Conservation (phyloP, 1,284 basidiomycete species). For the Pseudozyma pruni region DNA sequence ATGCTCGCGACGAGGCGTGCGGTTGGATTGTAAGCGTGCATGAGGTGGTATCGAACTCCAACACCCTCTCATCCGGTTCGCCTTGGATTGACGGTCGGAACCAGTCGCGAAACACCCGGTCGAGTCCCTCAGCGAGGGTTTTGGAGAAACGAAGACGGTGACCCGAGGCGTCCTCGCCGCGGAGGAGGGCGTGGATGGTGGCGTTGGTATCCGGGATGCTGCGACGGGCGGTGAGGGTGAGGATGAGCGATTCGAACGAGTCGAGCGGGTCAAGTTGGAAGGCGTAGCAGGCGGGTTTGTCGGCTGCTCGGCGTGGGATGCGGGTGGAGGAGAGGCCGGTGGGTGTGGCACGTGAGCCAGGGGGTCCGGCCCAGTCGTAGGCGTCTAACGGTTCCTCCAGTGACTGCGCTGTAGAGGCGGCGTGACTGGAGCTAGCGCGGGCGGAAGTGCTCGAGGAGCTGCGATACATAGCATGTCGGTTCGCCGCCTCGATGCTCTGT, state of each 20-base stretch:
- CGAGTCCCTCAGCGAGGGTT: conserved; percentile 51
- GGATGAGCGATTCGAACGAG: conserved; percentile 55
- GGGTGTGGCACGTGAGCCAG: conserved; percentile 16
- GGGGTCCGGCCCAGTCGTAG: conserved; percentile 52
- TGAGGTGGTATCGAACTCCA: conserved; percentile 53
- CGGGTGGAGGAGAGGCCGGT: conserved; percentile 5
- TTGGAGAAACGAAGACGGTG: conserved; percentile 48
- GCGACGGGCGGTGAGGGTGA: conserved; percentile 40
- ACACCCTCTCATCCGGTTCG: conserved; percentile 11
- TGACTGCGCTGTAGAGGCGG: background rate
- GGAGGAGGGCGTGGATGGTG: conserved; percentile 18
- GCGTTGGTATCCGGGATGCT: conserved; percentile 18
- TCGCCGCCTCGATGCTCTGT: conserved; percentile 26
- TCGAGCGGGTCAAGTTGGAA: conserved; percentile 60
- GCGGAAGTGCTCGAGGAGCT: background rate
- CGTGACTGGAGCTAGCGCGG: background rate
- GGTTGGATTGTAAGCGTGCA: conserved; percentile 53
- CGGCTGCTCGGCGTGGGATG: conserved; percentile 2
- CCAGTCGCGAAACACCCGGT: conserved; percentile 57
- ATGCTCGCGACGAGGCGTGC: conserved; percentile 25
- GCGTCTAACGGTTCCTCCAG: conserved; percentile 39
- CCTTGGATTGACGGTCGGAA: conserved; percentile 40
- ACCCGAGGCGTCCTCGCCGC: conserved; percentile 14
- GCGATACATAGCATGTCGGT: conserved; percentile 19
- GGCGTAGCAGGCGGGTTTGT: conserved; percentile 43